Evolutionary conservation across 2,329 filamentous ascomycete genomes (phyloP), one percentile per base, ranked within the genome.

Genomic region (Cordyceps cateniannulata): DNA sequence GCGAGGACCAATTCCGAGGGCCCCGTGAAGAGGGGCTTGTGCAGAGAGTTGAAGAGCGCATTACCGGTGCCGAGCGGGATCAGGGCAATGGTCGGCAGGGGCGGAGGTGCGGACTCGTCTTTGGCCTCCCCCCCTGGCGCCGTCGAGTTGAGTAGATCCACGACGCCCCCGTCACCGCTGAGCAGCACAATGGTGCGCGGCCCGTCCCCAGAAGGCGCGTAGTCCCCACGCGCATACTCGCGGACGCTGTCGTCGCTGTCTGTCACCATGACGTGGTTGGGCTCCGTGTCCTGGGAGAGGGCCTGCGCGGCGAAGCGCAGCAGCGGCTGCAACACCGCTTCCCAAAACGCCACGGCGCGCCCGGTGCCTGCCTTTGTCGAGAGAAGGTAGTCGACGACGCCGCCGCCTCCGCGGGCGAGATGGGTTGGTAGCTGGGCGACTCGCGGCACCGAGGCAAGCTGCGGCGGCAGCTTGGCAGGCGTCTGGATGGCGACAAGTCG

Each of bases 161-260:
- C 82, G 2, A 96, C 73, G 6, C 92, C 93, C 16, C 93, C 93
- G 71, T 98, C 93, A 7, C 93, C 93, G 53, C 89, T 93, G 5
- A 97, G 79, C 14, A 98, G 81, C 32, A 97, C 75, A 27, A 97
- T 79, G 0, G 86, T 86, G 69, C 87, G 56, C 29, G 64, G 57
- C 57, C 27, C 12, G 7, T 29, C 60, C n/a, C 61, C 60, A n/a
- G 70, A 16, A 1, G 38, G n/a, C 2, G 45, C 20, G 9, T 53
- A 66, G 5, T 79, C 65, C 2, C 66, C 50, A 3, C 65, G 67
- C 0, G 88, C 83, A 58, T 96, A 84, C 1, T 88, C 77, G 6
- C 79, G 77, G 45, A 97, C 81, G 14, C 83, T 89, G 2, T 84
- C 75, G 1, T 81, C 76, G 32, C 83, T 87, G 25, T 81, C 73